Base-by-base conservation (phyloP, 179 eudicot species). In the Spergularia azorica region DNA sequence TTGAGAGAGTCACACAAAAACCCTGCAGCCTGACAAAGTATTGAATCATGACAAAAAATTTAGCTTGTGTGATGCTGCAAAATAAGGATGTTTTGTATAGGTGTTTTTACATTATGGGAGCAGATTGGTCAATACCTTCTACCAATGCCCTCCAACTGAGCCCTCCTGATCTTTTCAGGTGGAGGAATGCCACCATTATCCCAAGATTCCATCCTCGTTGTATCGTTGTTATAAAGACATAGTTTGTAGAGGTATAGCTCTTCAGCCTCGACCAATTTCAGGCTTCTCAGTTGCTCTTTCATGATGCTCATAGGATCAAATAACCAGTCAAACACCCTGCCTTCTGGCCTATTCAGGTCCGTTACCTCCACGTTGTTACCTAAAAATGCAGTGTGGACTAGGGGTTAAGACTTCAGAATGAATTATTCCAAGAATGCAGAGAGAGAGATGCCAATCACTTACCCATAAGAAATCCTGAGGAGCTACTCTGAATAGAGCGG, bases 131-230 rank as follows among this genome's bases (percentile, higher is more conserved):
- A 63, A 65, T 63, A 82, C 85, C 85, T 78, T 78, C 85, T 78
- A 71, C 79, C 48, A 4, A 82, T 82, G n/a, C 85, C 85, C 79
- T 78, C 85, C 36, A 78, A 78, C 67, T 82, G 85, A 70, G 85
- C 85, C 67, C 77, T 82, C 70, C 85, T 82, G 51, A 82, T 82
- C 65, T 78, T 79, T 57, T 78, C 79, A n/a, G 41, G 38, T 36
- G 85, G 85, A 36, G 85, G 79, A 16, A 61, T 20, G 14, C 85
- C 85, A 52, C 85, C 85, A 74, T 82, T 82, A 57, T 82, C 77
- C 84, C 85, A 82, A 50, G 79, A 71, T 11, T 66, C 76, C 70
- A 82, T 78, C 58, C 82, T 82, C 20, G 36, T 65, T n/a, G 70
- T 52, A 65, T 82, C 85, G 17, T 73, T 67, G 32, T 70, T 64